These are phyloP conservation scores for Leccinum sublutescens DNA, from an alignment of 768 basidiomycete genomes.

Conservation along the genomic window DNA sequence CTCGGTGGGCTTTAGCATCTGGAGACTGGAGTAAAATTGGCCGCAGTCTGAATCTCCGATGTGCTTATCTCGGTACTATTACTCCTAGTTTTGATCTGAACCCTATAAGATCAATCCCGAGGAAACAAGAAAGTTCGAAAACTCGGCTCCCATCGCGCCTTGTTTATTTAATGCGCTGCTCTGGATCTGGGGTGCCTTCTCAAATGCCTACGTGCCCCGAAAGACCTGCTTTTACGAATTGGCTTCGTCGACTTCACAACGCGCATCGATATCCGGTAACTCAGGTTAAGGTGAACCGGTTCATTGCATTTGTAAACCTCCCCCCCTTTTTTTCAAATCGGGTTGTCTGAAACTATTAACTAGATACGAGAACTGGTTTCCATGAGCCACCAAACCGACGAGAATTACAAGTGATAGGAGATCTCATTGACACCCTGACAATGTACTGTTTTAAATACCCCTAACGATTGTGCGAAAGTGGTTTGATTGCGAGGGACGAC, in stretches of 20 bases:
- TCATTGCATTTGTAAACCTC: background rate
- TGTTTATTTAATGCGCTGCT: conserved; percentile 15
- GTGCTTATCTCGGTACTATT: conserved; percentile 19
- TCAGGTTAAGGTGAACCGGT: conserved; percentile 7
- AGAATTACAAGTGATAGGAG: background rate
- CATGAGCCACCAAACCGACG: conserved; percentile 8
- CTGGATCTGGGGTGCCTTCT: conserved; percentile 32
- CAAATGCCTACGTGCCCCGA: conserved; percentile 6
- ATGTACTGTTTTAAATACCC: background rate
- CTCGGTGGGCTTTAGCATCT: conserved; percentile 6
- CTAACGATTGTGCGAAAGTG: background rate
- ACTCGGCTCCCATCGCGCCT: conserved; percentile 11
- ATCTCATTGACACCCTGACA: background rate
- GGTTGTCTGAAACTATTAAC: background rate
- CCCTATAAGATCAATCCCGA: conserved; percentile 8
- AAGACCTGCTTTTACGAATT: conserved; percentile 4
- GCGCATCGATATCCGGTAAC: conserved; percentile 5
- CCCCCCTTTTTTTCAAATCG: conserved; percentile 3
- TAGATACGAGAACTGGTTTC: conserved; percentile 16
- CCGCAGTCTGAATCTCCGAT: background rate
- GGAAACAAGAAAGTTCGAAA: conserved; percentile 12
- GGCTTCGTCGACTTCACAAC: conserved; percentile 2
- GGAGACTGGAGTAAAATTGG: conserved; percentile 18
- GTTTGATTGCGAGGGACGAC: conserved; percentile 10
- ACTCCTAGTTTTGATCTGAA: conserved; percentile 6